phyloP scores from a whole-genome alignment of 2,329 filamentous ascomycete species.

The Aspergillus fructus region DNA sequence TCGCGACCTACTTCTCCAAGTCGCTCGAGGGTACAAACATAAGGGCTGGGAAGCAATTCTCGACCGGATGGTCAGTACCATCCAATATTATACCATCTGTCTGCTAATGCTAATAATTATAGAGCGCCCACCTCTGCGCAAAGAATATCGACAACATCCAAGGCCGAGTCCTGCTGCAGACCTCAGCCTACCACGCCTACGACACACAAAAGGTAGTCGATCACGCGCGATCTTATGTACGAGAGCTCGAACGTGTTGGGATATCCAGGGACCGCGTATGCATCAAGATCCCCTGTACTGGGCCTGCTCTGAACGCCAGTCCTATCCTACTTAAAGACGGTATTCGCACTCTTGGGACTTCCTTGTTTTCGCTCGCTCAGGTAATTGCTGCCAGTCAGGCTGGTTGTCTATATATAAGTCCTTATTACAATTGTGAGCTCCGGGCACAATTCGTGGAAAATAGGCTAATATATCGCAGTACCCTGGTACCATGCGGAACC shows the following conservation, averaged over 20 bases:
- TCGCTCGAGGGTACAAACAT: neutral
- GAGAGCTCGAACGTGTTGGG: constrained; percentile 47
- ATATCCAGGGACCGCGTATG: constrained; percentile 49
- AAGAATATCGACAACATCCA: constrained; percentile 45
- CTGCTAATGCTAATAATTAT: neutral
- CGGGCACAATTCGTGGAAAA: no score
- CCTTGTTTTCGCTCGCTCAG: constrained; percentile 49
- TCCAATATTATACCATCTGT: neutral
- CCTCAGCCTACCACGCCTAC: constrained; percentile 49
- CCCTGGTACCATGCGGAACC: constrained; percentile 32
- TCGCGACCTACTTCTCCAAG: neutral
- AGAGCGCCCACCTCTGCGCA: neutral
- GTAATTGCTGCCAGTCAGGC: constrained; percentile 53
- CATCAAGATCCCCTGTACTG: constrained; percentile 54
- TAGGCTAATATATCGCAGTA: constrained; percentile 24
- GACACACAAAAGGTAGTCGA: constrained; percentile 45
- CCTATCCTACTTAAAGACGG: constrained; percentile 45
- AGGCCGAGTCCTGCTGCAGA: constrained; percentile 53
- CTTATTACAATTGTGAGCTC: constrained; percentile 44
- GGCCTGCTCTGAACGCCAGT: constrained; percentile 48
- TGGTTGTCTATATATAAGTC: constrained; percentile 49
- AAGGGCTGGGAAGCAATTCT: neutral
- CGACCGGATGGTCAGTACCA: neutral
- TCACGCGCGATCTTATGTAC: constrained; percentile 48
- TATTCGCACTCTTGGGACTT: constrained; percentile 50